Base-by-base conservation (phyloP, 345 rosid genomes). In the Microthlaspi erraticum region DNA sequence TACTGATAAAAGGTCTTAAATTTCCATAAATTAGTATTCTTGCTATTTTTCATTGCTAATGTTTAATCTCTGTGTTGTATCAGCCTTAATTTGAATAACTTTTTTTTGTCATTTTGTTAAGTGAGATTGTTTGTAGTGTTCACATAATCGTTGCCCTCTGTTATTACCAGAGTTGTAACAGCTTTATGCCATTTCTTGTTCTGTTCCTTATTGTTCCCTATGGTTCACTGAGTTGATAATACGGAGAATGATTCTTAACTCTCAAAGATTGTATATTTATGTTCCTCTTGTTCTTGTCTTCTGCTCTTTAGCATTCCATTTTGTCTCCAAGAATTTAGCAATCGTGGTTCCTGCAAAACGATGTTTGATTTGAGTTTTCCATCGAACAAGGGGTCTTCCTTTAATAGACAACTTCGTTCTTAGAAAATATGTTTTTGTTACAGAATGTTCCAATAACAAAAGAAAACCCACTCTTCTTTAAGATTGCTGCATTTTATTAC, bases 41-140 rank as follows among this genome's bases (percentile, higher is more conserved):
- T 32, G 31, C 44, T 32, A 16, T 45, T 10, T 45, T 13, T 19
- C 19, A 10, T 29, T 56, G 58, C 38, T 59, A 50, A 18, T 71
- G 32, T 62, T 51, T 59, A 33, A 58, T 36, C 26, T 19, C 18
- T 60, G 20, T 66, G 72, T 65, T 73, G 65, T 73, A 58, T 64
- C 12, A 64, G 39, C 34, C 45, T 63, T 63, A 56, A 41, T 41
- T 44, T 69, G 61, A 42, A 71, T 36, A 50, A 29, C 7, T 43
- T 14, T 14, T 39, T 41, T 14, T 34, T 44, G 12, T 55, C 20
- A 20, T 31, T 43, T 55, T 67, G 45, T 60, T 20, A 23, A 9
- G 7, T 8, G 9, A 50, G 1, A 8, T 23, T 34, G 37, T 42
- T 41, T 38, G 11, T 31, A 36, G 13, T 57, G 16, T 59, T 60